Percentiles rank a stretch among this genome's conserved stretches.
Conservation (phyloP, 2,329 filamentous ascomycete species). For the Penicillium sp. region DNA sequence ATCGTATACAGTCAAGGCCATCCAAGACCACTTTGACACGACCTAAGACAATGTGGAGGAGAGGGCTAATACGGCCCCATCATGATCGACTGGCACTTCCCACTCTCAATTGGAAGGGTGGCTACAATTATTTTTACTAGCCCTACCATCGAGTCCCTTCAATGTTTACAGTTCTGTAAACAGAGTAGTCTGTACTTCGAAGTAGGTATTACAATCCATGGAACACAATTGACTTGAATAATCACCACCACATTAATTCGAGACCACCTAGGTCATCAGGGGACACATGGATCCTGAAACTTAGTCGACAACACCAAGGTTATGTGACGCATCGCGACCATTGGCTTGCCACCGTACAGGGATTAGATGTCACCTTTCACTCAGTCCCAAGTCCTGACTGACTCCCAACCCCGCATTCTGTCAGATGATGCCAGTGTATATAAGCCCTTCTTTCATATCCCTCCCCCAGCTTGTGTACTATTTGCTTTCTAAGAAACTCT, state of each 20-base stretch:
- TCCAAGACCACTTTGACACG: not conserved
- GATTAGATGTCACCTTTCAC: conserved; percentile 22
- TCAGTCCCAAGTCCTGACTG: conserved; percentile 10
- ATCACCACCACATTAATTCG: not conserved
- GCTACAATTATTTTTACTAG: not conserved
- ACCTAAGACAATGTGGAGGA: not conserved
- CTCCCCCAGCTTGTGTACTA: not conserved
- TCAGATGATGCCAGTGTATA: conserved; percentile 26
- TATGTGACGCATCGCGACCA: conserved; percentile 1
- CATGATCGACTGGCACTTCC: conserved; percentile 3
- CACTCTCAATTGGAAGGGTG: not conserved
- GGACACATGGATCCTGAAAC: conserved; percentile 11
- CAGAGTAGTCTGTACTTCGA: not conserved
- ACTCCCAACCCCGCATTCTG: conserved; percentile 25
- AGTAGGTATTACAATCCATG: not conserved
- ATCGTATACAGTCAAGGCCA: not conserved
- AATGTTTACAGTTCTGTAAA: not conserved
- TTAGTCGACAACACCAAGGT: not conserved
- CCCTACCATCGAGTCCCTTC: not conserved
- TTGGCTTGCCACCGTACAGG: conserved; percentile 19
- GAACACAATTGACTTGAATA: not conserved
- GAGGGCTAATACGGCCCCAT: conserved; percentile 1
- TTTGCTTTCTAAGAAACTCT: conserved; percentile 3
- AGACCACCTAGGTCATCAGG: not conserved
- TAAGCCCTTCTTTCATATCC: conserved; percentile 6